These are phyloP conservation scores for Talaromyces albobiverticillius DNA, from an alignment of 2,329 filamentous ascomycete species.

Conservation along the genomic window DNA sequence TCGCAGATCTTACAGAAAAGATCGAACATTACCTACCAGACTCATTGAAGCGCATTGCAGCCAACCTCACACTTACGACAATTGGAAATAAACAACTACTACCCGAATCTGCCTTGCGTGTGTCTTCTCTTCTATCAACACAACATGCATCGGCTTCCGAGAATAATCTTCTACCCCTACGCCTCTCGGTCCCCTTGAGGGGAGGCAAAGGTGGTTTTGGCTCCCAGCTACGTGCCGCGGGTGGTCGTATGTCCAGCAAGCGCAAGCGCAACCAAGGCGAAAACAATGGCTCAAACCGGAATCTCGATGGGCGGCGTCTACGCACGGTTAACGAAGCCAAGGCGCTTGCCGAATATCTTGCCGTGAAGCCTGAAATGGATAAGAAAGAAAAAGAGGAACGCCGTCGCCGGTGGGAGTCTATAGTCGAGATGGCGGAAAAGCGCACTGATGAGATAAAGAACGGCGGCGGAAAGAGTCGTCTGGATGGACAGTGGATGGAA, in stretches of 20 bases:
- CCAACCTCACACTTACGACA: constrained; percentile 73
- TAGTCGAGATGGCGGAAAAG: constrained; percentile 79
- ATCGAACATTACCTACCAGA: constrained; percentile 57
- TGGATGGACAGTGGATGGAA: constrained; percentile 93
- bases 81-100: constrained; percentile 70
- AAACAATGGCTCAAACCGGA: constrained; percentile 85
- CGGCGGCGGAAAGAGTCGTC: constrained; percentile 61
- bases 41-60: constrained; percentile 54
- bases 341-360: constrained; percentile 87
- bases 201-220: constrained; percentile 98
- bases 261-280: constrained; percentile 83
- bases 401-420: constrained; percentile 76
- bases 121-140: constrained; percentile 61
- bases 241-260: constrained; percentile 95
- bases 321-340: constrained; percentile 95
- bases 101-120: constrained; percentile 49
- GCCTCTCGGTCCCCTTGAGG: constrained; percentile 72
- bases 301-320: constrained; percentile 83
- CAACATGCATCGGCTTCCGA: constrained; percentile 43
- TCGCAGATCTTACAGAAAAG: constrained; percentile 64
- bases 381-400: constrained; percentile 86
- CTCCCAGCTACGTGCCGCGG: constrained; percentile 91
- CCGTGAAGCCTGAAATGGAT: constrained; percentile 97
- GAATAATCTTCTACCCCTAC: constrained; percentile 71
- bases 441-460: constrained; percentile 79